Base-by-base conservation (phyloP, 1,284 basidiomycete genomes). In the Naganishia sp. region DNA sequence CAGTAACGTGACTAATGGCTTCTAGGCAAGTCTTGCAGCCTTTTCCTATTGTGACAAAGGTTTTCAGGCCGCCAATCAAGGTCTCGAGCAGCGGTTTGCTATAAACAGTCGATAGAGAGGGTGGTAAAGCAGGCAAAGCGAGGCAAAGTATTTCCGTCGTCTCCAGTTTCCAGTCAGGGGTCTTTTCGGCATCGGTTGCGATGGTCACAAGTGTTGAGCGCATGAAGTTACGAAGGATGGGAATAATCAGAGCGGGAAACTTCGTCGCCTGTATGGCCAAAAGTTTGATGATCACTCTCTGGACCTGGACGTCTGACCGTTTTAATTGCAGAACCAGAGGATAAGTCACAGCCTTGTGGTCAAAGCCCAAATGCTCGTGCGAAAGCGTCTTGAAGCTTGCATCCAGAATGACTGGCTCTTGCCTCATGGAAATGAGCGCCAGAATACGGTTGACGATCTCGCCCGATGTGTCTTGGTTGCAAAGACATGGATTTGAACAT, bases 191-290 rank as follows among this genome's bases (percentile, higher is more conserved):
- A 25, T 62, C 58, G 9, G 49, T 67, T 15, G 63, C 60, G 0
- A 63, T 32, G 1, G 50, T 39, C 15, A 68, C 28, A 1, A 68
- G 15, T 1, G 60, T 68, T 18, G 53, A 52, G 15, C 64, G 31
- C 23, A 66, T 51, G 45, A 65, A 61, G 10, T 35, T 47, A 1
- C 67, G 67, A 28, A 66, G 32, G 13, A 64, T 35, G 0, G 67
- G 67, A 10, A 66, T 51, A 49, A 68, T 58, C 4, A 68, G 56
- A n/a, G 64, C n/a, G 17, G 65, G 60, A 21, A 62, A 68, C 18
- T 54, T 51, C 11, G 50, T 55, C 10, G 60, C 60, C 31, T 66
- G 67, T 13, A 68, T 57, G 18, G 53, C 63, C 31, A 68, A 54
- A 6, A 68, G 43, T n/a, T 55, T 61, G 17, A 55, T 65, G 18